Percentiles rank a stretch among this genome's conserved stretches.
Evolutionary conservation across 768 basidiomycete genomes (phyloP).

Genomic region (Tricholoma hemisulphureum): DNA sequence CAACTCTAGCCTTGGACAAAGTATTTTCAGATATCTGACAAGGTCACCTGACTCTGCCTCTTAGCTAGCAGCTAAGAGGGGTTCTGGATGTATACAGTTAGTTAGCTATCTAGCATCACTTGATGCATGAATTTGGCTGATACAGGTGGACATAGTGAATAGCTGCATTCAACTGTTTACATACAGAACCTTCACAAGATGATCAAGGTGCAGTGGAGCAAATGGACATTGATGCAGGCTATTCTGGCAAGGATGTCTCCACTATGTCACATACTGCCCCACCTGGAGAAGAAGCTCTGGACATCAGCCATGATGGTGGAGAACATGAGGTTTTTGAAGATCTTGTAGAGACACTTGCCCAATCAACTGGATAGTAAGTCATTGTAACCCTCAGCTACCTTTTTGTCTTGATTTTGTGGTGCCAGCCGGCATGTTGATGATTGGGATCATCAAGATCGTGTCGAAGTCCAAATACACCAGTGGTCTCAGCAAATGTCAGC

Average conservation of each 20-base stretch:
- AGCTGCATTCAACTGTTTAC: background rate
- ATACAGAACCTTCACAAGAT: background rate
- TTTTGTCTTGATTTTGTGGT: background rate
- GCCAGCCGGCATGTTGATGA: constrained; percentile 6
- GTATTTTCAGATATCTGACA: too few relatives aligned
- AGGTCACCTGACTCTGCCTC: too few relatives aligned
- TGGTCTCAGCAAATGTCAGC: constrained; percentile 8
- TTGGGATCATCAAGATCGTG: constrained; percentile 3
- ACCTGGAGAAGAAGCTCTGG: constrained; percentile 10
- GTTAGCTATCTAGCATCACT: too few relatives aligned
- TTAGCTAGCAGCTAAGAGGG: too few relatives aligned
- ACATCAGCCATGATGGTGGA: constrained; percentile 14
- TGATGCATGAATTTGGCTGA: too few relatives aligned
- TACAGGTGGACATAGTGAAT: too few relatives aligned
- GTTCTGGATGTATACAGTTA: too few relatives aligned
- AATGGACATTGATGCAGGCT: too few relatives aligned
- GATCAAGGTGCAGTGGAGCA: background rate
- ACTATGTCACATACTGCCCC: constrained; percentile 5
- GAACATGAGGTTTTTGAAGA: too few relatives aligned
- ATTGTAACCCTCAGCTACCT: background rate
- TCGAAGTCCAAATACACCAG: constrained; percentile 5
- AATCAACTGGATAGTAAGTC: background rate
- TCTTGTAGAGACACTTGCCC: constrained; percentile 3
- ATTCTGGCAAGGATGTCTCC: too few relatives aligned
- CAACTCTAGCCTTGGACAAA: too few relatives aligned